Evolutionary conservation across 2,329 filamentous ascomycete genomes (phyloP).

Genomic region (Bertia moriformis): DNA sequence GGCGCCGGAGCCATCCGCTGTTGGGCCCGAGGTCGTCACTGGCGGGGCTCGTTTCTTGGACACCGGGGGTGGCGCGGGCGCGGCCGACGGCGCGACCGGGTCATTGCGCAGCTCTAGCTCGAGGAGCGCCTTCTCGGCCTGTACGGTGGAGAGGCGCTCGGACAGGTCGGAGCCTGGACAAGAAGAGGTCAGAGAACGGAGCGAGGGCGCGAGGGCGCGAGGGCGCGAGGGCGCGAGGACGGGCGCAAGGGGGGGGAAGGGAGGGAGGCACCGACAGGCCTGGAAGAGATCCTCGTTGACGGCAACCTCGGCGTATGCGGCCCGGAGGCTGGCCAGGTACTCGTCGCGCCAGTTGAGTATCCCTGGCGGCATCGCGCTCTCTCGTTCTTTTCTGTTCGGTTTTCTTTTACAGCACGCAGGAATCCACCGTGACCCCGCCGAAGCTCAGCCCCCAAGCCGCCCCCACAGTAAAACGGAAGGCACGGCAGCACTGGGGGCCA

Average conservation of each 20-base stretch:
- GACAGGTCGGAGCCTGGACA: slow-evolving; percentile 52
- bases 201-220: slow-evolving; percentile 2
- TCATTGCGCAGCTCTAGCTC: no score
- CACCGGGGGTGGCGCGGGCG: slow-evolving; percentile 11
- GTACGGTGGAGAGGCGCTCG: slow-evolving; percentile 49
- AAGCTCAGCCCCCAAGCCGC: no score
- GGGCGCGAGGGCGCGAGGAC: slow-evolving; percentile 1
- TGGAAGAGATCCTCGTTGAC: slow-evolving; percentile 56
- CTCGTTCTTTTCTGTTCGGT: no score
- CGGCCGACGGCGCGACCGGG: slow-evolving; percentile 3
- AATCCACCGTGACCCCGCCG: no score
- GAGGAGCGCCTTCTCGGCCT: slow-evolving; percentile 36
- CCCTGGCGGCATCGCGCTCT: slow-evolving; percentile 4
- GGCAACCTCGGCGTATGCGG: slow-evolving; percentile 52
- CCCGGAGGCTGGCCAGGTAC: slow-evolving; percentile 62
- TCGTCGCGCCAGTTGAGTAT: slow-evolving; percentile 67
- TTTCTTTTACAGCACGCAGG: no score
- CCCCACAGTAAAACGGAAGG: no score
- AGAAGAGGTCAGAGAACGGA: slow-evolving; percentile 14
- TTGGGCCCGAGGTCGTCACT: no score
- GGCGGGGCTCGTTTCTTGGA: slow-evolving; percentile 11
- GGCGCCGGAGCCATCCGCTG: slow-evolving; percentile 3
- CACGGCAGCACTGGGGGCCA: no score
- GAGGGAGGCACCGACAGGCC: slow-evolving; percentile 45
- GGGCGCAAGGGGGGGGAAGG: slow-evolving; percentile 2